Conservation (phyloP, 2,329 filamentous ascomycete species). For the Aureobasidium melanogenum region DNA sequence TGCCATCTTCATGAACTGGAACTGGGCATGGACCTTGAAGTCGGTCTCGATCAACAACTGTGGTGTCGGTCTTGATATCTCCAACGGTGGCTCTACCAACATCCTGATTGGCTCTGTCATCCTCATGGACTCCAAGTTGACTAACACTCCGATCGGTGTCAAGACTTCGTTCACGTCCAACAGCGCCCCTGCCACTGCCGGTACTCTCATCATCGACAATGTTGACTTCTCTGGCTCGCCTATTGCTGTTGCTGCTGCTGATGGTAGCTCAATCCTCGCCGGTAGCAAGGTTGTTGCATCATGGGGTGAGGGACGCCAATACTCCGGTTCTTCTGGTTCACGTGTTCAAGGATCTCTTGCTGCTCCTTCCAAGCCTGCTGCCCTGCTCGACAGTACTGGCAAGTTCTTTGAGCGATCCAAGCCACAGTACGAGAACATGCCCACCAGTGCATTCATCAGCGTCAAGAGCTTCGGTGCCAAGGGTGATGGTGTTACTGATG, state of each 20-base stretch:
- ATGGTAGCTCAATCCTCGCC: slow-evolving; percentile 58
- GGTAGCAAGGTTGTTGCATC: slow-evolving; percentile 61
- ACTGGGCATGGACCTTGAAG: slow-evolving; percentile 44
- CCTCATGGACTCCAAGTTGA: slow-evolving; percentile 70
- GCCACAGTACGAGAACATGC: slow-evolving; percentile 71
- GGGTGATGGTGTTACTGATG: slow-evolving; percentile 81
- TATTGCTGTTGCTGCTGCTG: slow-evolving; percentile 52
- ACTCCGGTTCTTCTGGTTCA: slow-evolving; percentile 44
- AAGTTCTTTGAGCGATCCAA: slow-evolving; percentile 75
- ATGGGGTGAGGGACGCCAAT: slow-evolving; percentile 74
- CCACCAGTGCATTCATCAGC: slow-evolving; percentile 65
- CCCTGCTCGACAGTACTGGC: slow-evolving; percentile 56
- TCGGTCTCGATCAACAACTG: slow-evolving; percentile 39
- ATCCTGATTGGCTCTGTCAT: slow-evolving; percentile 82
- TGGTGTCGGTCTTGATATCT: slow-evolving; percentile 41
- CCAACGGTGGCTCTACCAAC: slow-evolving; percentile 34
- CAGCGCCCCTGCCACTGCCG: slow-evolving; percentile 60
- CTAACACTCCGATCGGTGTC: slow-evolving; percentile 67
- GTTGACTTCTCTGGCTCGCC: slow-evolving; percentile 58
- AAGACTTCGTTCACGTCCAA: slow-evolving; percentile 63
- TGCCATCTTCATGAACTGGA: slow-evolving; percentile 47
- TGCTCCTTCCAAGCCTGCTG: slow-evolving; percentile 53
- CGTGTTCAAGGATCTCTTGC: slow-evolving; percentile 47
- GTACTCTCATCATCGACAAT: slow-evolving; percentile 79
- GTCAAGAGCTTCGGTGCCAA: slow-evolving; percentile 72